Conservation (phyloP, 495 filamentous ascomycete genomes). For the Endocarpon pusillum region DNA sequence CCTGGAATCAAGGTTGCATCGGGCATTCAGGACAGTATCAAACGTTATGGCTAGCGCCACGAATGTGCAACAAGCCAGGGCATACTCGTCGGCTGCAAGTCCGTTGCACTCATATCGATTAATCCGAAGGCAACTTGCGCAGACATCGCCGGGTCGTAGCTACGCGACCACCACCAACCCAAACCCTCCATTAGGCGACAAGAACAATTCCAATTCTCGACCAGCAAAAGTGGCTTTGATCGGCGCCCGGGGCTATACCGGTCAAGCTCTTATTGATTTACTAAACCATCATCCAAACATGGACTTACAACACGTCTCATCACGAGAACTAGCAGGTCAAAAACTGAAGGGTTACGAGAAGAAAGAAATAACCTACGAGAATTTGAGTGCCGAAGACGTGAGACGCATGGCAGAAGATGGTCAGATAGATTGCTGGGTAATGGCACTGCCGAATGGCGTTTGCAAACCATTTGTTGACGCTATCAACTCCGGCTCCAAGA, state of each 20-base stretch:
- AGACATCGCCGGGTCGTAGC: constrained; percentile 14
- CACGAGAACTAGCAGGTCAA: constrained; percentile 81
- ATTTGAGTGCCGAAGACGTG: constrained; percentile 76
- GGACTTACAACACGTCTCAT: constrained; percentile 86
- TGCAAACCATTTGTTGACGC: constrained; percentile 94
- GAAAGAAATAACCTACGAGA: constrained; percentile 87
- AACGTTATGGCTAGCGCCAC: constrained; percentile 28
- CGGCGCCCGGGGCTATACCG: constrained; percentile 90
- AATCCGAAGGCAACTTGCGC: not conserved
- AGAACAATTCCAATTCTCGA: constrained; percentile 68
- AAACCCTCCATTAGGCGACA: constrained; percentile 88
- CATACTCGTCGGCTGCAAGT: constrained; percentile 41
- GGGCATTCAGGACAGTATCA: constrained; percentile 50
- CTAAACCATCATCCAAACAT: constrained; percentile 87
- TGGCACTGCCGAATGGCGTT: constrained; percentile 94
- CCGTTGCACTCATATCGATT: constrained; percentile 22
- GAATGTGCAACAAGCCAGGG: constrained; percentile 42
- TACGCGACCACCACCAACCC: constrained; percentile 66
- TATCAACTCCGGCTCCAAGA: constrained; percentile 51
- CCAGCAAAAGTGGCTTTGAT: constrained; percentile 82
- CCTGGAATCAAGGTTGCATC: constrained; percentile 65
- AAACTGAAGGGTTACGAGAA: constrained; percentile 84
- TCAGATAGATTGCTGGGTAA: constrained; percentile 96
- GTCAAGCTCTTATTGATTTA: constrained; percentile 78
- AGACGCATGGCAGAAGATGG: constrained; percentile 76